Conservation (phyloP, 2,329 filamentous ascomycete species). For the Tolypocladium ophioglossoides region DNA sequence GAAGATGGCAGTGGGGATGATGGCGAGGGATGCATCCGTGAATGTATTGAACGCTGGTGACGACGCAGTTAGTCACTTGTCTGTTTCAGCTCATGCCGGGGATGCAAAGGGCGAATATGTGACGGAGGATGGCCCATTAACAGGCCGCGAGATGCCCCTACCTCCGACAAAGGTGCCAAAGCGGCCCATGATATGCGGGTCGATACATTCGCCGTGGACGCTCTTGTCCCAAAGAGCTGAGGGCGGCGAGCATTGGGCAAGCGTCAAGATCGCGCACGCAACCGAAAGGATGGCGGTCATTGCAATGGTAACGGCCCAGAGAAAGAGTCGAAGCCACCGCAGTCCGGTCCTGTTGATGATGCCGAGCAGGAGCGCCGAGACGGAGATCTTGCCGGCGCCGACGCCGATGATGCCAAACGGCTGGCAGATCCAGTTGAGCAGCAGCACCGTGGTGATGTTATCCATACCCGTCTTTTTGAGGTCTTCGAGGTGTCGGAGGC, state of each 20-base stretch:
- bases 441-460: constrained; percentile 9
- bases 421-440: constrained; percentile 11
- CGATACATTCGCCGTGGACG: constrained; percentile 7
- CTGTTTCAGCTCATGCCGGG: not conserved
- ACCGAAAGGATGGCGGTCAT: constrained; percentile 9
- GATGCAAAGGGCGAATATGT: not conserved
- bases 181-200: constrained; percentile 8
- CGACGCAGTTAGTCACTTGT: not conserved
- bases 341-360: constrained; percentile 10
- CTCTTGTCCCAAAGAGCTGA: constrained; percentile 9
- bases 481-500: constrained; percentile 7
- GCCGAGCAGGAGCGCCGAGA: constrained; percentile 9
- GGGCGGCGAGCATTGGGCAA: constrained; percentile 11
- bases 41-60: constrained; percentile 11
- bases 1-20: constrained; percentile 11
- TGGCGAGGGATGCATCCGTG: constrained; percentile 11
- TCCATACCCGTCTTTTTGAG: constrained; percentile 7
- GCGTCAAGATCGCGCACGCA: constrained; percentile 9
- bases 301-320: constrained; percentile 10
- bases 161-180: constrained; percentile 11
- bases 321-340: constrained; percentile 9
- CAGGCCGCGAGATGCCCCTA: too few relatives aligned
- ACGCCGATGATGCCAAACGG: constrained; percentile 10
- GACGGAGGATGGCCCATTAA: not conserved
- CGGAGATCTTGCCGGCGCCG: constrained; percentile 10